phyloP scores from a whole-genome alignment of 2,329 filamentous ascomycete species.

The Pleochaeta shiraiana region DNA sequence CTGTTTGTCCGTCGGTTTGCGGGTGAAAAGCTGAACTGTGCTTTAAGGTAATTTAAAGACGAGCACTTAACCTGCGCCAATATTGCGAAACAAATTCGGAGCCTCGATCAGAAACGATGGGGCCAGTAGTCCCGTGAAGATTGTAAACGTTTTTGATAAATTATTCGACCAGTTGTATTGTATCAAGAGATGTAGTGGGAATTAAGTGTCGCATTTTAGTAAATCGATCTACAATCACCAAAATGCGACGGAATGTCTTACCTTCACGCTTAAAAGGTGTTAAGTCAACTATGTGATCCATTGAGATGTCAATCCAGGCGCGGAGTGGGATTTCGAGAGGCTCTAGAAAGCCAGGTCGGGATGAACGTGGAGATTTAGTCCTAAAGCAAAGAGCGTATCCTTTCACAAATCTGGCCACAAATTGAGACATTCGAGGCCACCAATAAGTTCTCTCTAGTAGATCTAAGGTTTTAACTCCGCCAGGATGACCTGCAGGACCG shows the following conservation, averaged over 20 bases:
- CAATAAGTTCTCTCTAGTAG: background rate
- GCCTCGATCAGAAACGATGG: conserved; percentile 8
- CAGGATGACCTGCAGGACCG: background rate
- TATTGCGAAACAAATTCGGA: conserved; percentile 7
- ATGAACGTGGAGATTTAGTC: background rate
- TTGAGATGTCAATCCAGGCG: conserved; percentile 5
- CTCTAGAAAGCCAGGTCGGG: conserved; percentile 4
- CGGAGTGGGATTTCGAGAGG: conserved; percentile 4
- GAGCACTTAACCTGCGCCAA: conserved; percentile 6
- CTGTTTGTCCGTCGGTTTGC: conserved; percentile 9
- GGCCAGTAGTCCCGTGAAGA: conserved; percentile 2
- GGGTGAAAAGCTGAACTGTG: conserved; percentile 7
- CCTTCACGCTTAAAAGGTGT: background rate
- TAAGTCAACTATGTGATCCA: conserved; percentile 4
- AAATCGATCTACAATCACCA: background rate
- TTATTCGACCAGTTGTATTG: background rate
- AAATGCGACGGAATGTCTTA: background rate
- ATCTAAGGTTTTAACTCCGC: background rate
- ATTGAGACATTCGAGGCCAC: background rate
- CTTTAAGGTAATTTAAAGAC: background rate
- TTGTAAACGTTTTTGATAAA: no score
- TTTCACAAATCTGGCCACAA: background rate
- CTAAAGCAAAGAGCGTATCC: background rate
- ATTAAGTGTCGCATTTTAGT: background rate
- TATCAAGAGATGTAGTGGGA: background rate